Evolutionary conservation across 495 filamentous ascomycete species (phyloP).

Genomic region (Hamigera avellanea): DNA sequence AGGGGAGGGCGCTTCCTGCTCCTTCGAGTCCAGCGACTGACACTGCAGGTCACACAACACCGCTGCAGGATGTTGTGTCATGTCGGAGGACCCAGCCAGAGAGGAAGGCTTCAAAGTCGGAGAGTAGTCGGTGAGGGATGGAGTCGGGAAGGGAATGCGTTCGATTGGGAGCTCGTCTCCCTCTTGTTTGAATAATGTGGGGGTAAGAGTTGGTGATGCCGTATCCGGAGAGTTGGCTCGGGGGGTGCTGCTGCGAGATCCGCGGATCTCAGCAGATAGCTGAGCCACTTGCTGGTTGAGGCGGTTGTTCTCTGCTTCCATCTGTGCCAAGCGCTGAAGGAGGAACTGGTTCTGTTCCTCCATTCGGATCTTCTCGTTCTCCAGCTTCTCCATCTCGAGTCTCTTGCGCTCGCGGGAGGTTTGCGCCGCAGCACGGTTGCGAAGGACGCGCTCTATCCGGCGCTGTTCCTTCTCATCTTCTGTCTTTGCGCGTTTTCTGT

Average conservation of each 20-base stretch:
- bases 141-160: slow-evolving; percentile 38
- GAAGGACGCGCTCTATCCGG: slow-evolving; percentile 89
- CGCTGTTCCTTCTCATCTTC: slow-evolving; percentile 98
- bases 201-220: slow-evolving; percentile 33
- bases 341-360: slow-evolving; percentile 61
- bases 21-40: slow-evolving; percentile 69
- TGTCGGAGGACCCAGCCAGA: slow-evolving; percentile 63
- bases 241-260: slow-evolving; percentile 32
- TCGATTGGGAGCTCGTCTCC: slow-evolving; percentile 37
- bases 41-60: slow-evolving; percentile 99
- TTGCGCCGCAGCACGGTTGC: slow-evolving; percentile 91
- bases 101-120: slow-evolving; percentile 37
- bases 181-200: slow-evolving; percentile 46
- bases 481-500: slow-evolving; percentile 93
- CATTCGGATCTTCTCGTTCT: slow-evolving; percentile 57
- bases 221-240: slow-evolving; percentile 24
- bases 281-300: slow-evolving; percentile 55
- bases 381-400: slow-evolving; percentile 81
- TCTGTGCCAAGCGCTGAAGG: slow-evolving; percentile 49
- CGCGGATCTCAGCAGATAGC: slow-evolving; percentile 47
- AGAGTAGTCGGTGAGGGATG: slow-evolving; percentile 37
- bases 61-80: slow-evolving; percentile 99
- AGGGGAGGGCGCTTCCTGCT: slow-evolving; percentile 38
- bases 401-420: slow-evolving; percentile 93
- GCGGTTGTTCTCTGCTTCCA: slow-evolving; percentile 53